phyloP scores from a whole-genome alignment of 176 grass and related monocot species.

The Oryza australiensis region DNA sequence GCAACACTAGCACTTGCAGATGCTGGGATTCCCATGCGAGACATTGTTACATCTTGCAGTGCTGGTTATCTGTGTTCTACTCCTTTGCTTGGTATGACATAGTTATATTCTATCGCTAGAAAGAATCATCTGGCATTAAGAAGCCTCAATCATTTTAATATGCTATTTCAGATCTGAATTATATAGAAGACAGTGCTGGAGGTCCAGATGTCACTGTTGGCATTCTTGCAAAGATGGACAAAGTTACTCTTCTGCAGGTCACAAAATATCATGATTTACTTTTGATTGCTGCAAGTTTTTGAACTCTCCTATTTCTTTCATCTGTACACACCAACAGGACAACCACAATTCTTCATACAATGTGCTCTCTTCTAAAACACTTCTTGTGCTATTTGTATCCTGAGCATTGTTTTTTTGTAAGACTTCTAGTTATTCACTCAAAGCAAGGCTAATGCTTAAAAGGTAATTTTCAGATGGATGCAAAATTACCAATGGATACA shows the following conservation, averaged over 20 bases:
- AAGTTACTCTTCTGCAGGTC: conserved; percentile 97
- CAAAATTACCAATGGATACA: conserved; percentile 84
- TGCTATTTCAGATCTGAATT: conserved; percentile 82
- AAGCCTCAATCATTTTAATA: conserved; percentile 14
- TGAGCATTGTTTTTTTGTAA: not conserved
- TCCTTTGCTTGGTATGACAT: conserved; percentile 76
- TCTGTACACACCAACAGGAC: not conserved
- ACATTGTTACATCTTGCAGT: conserved; percentile 95
- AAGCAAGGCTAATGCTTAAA: conserved; percentile 25
- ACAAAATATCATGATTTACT: conserved; percentile 24
- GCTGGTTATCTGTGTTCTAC: conserved; percentile 91
- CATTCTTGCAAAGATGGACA: conserved; percentile 89
- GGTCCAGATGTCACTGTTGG: conserved; percentile 90
- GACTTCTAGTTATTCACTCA: conserved; percentile 23
- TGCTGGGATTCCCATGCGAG: conserved; percentile 93
- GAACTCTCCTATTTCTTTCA: not conserved
- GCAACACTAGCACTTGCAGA: conserved; percentile 94
- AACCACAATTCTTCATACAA: not conserved
- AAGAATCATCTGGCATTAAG: conserved; percentile 4
- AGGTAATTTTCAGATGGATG: conserved; percentile 69
- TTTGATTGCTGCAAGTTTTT: not conserved
- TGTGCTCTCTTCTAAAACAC: conserved; percentile 18
- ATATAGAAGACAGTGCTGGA: conserved; percentile 90
- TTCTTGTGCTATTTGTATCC: not conserved
- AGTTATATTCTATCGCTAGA: conserved; percentile 4